phyloP scores from a whole-genome alignment of 176 grass and related monocot species.

The Echinochloa phyllopogon region DNA sequence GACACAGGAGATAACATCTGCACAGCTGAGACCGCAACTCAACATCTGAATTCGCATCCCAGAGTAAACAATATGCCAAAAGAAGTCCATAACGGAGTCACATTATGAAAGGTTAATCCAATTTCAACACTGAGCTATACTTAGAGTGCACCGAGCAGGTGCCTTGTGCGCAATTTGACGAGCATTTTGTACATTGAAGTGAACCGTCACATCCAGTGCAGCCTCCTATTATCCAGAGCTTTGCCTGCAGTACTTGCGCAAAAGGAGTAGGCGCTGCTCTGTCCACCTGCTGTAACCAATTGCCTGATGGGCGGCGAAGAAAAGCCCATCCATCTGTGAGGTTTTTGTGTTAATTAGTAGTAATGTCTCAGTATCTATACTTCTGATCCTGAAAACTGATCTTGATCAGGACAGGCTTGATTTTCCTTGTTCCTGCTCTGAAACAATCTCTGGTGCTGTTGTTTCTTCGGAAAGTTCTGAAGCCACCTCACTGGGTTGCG shows the following conservation, averaged over 20 bases:
- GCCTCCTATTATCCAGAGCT: constrained; percentile 10
- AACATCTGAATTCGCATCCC: background rate
- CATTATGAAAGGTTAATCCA: constrained; percentile 21
- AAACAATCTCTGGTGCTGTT: constrained; percentile 30
- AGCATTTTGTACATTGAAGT: constrained; percentile 39
- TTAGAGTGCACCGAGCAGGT: constrained; percentile 40
- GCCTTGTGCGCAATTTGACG: background rate
- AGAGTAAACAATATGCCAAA: background rate
- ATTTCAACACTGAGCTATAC: constrained; percentile 17
- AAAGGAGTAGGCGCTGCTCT: background rate
- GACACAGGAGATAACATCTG: too few species aligned
- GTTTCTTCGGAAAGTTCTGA: constrained; percentile 51
- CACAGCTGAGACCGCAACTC: background rate
- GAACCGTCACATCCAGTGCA: background rate
- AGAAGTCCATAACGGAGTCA: background rate
- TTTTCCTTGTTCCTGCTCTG: constrained; percentile 54
- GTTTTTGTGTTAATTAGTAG: constrained; percentile 47
- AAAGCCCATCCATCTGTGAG: constrained; percentile 35
- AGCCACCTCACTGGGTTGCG: constrained; percentile 28
- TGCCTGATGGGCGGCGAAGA: constrained; percentile 16
- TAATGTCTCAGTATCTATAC: constrained; percentile 54
- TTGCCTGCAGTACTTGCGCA: constrained; percentile 7
- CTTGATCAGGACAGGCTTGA: constrained; percentile 45
- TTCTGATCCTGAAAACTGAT: constrained; percentile 25
- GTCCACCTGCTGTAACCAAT: background rate